phyloP scores from a whole-genome alignment of 192 early-diverging fungal species.

The Coemansia sp. region DNA sequence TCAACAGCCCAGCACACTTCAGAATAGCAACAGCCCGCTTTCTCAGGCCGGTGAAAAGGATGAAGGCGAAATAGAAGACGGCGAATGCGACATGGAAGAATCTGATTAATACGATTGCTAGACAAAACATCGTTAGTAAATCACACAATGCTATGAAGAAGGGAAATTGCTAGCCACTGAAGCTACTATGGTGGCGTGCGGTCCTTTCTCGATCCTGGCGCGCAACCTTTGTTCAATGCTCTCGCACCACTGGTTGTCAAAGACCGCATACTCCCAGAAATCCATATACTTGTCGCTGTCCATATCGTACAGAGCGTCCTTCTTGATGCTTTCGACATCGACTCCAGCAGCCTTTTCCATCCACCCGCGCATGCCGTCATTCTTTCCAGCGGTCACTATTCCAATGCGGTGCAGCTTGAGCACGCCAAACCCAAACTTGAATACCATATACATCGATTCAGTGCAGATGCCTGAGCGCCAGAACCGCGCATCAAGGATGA shows the following conservation, averaged over 20 bases:
- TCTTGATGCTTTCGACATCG: constrained; percentile 37
- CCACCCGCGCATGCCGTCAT: constrained; percentile 52
- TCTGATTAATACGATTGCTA: constrained; percentile 20
- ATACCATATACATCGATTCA: constrained; percentile 36
- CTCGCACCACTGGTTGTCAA: constrained; percentile 38
- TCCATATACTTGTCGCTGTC: constrained; percentile 30
- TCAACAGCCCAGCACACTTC: neutral
- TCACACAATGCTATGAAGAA: neutral
- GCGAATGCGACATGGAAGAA: constrained; percentile 52
- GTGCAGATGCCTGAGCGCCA: constrained; percentile 45
- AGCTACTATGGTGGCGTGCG: neutral
- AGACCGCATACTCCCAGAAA: constrained; percentile 49
- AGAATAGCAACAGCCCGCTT: neutral
- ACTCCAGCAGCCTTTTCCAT: constrained; percentile 38
- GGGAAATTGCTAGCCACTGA: no score
- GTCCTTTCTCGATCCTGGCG: neutral
- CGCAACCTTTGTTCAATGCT: constrained; percentile 20
- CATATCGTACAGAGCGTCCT: constrained; percentile 34
- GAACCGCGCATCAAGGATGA: constrained; percentile 47
- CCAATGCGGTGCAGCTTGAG: constrained; percentile 42
- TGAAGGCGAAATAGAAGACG: constrained; percentile 38
- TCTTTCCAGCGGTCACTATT: constrained; percentile 32
- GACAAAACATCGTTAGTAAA: neutral
- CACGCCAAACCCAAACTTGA: constrained; percentile 44
- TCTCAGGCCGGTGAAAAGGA: neutral